Base-by-base conservation (phyloP, 2,329 filamentous ascomycete species). In the Fusarium keratoplasticum region DNA sequence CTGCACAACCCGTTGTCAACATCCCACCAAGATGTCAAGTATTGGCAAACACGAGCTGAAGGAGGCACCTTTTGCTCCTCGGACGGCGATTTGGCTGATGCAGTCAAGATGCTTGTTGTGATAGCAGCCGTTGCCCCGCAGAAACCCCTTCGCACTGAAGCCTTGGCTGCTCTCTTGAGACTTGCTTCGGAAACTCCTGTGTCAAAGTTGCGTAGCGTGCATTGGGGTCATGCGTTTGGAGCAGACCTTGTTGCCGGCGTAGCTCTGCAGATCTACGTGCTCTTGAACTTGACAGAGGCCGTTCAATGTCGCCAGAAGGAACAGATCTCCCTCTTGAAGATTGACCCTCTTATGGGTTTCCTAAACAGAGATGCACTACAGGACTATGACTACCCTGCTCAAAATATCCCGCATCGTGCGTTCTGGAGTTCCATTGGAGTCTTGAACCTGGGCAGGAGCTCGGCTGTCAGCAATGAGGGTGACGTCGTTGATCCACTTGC, bases 281-380 rank as follows among this genome's bases (percentile, higher is more conserved):
- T 57, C 11, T 9, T 71, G 0, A 70, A 71, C 67, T n/a, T 71
- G 18, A 70, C 60, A 5, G 67, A 71, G 47, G 69, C 61, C 1
- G 50, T 40, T 2, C n/a, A 54, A 18, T 57, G 36, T 42, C 44
- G 54, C 0, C 11, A 14, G 16, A 16, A 27, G 1, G 27, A 54
- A 7, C 40, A 18, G 4, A 57, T 66, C 0, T 20, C 69, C 1
- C 8, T 62, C 2, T 11, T 70, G 7, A 31, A 29, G 2, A 13
- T 70, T 22, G 38, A 70, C 4, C 4, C 13, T 3, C 29, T 71
- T 2, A 10, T 66, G 2, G 7, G 5, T 0, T 31, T n/a, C 33
- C 6, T 71, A 14, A 1, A 8, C 0, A 13, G 20, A 10, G 5
- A 66, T 5, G 61, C 67, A 1, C 47, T 71, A 0, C n/a, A 58